A percentile compares a stretch with the other conserved stretches of the same genome.
Evolutionary conservation across 805 yeast genomes (phyloP).

Genomic region (Wickerhamiella sergipiensis): DNA sequence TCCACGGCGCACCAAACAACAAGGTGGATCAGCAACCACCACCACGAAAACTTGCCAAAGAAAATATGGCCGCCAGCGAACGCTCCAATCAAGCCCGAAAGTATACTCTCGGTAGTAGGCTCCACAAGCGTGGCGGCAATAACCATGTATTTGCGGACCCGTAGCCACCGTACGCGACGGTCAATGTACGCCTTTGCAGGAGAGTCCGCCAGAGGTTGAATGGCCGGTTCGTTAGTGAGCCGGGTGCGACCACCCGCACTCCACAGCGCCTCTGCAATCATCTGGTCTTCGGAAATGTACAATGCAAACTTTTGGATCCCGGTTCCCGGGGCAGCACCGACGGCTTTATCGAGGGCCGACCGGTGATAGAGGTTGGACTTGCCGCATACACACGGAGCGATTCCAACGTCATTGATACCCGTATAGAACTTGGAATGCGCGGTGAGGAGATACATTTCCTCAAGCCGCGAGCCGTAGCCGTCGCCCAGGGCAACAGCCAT

Average conservation of each 20-base stretch:
- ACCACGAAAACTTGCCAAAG: constrained; percentile 14
- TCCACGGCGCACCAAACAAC: constrained; percentile 53
- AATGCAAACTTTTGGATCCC: constrained; percentile 61
- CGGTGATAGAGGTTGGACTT: constrained; percentile 68
- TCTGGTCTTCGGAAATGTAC: constrained; percentile 84
- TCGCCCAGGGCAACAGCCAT: constrained; percentile 14
- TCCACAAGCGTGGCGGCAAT: constrained; percentile 70
- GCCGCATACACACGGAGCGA: constrained; percentile 88
- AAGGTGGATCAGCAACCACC: constrained; percentile 37
- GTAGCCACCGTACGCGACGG: constrained; percentile 70
- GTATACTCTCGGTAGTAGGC: constrained; percentile 69
- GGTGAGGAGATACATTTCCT: constrained; percentile 73
- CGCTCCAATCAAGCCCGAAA: constrained; percentile 55
- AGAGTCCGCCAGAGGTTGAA: constrained; percentile 51
- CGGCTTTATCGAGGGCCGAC: constrained; percentile 38
- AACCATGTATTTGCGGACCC: constrained; percentile 82
- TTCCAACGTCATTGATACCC: constrained; percentile 54
- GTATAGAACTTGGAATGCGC: constrained; percentile 79
- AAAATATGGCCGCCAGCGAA: constrained; percentile 34
- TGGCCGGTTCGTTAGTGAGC: constrained; percentile 61
- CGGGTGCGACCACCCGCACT: constrained; percentile 61
- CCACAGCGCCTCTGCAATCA: constrained; percentile 84
- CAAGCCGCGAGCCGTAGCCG: constrained; percentile 52
- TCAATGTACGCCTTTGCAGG: constrained; percentile 40
- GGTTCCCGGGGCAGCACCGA: constrained; percentile 14